phyloP scores from a whole-genome alignment of 805 yeast species.

The Saturnispora saitoi region DNA sequence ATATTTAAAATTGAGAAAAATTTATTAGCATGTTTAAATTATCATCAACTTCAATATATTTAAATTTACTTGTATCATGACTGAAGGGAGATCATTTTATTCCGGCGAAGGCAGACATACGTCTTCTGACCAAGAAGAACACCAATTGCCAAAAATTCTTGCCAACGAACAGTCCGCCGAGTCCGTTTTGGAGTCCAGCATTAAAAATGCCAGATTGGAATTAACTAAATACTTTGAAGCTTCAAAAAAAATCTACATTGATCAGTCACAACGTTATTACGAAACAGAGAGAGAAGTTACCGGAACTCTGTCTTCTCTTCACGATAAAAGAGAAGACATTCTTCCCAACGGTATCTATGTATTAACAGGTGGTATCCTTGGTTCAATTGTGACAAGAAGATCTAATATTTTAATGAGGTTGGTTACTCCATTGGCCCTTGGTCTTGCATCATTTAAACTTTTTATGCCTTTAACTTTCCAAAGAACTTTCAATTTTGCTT shows the following conservation, averaged over 20 bases:
- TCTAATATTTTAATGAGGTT: constrained; percentile 48
- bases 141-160: constrained; percentile 15
- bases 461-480: constrained; percentile 66
- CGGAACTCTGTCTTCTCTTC: constrained; percentile 53
- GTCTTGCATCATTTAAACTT: constrained; percentile 54
- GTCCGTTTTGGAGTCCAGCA: constrained; percentile 36
- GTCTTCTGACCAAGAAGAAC: constrained; percentile 20
- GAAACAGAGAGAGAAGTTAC: constrained; percentile 56
- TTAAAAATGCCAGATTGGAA: constrained; percentile 41
- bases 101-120: constrained; percentile 14
- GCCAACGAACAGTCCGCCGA: constrained; percentile 10
- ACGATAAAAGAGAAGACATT: constrained; percentile 56
- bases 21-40: background rate
- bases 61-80: background rate
- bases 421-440: constrained; percentile 50
- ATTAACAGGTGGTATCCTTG: constrained; percentile 59
- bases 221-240: constrained; percentile 27
- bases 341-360: constrained; percentile 67
- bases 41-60: background rate
- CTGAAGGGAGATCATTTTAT: constrained; percentile 22
- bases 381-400: constrained; percentile 65
- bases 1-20: background rate
- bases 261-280: constrained; percentile 42
- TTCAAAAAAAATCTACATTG: constrained; percentile 35
- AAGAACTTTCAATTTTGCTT: constrained; percentile 49